phyloP scores from a whole-genome alignment of 352 stramenopile species.

The Globisporangium ultimum region DNA sequence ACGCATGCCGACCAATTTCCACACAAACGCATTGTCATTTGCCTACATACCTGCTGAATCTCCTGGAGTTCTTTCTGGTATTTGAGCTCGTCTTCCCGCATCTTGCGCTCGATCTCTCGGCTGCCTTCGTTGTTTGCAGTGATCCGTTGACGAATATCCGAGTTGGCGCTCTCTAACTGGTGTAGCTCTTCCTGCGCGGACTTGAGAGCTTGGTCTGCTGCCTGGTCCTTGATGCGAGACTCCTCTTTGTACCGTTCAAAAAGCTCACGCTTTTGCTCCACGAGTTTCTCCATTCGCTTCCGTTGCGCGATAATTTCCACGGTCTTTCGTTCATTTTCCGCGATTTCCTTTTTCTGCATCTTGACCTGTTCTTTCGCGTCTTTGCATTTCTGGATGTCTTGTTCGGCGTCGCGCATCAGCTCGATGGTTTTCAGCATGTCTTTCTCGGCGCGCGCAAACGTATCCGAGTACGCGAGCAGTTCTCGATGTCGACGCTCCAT shows the following conservation, averaged over 20 bases:
- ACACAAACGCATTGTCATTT: slow-evolving; percentile 1
- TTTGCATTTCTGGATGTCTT: slow-evolving; percentile 65
- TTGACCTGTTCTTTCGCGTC: slow-evolving; percentile 75
- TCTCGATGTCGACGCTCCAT: slow-evolving; percentile 62
- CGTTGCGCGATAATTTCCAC: slow-evolving; percentile 58
- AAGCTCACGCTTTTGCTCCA: slow-evolving; percentile 68
- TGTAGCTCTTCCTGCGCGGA: slow-evolving; percentile 48
- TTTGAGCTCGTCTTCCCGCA: slow-evolving; percentile 57
- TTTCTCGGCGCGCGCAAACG: slow-evolving; percentile 65
- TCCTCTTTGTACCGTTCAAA: slow-evolving; percentile 69
- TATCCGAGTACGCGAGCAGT: slow-evolving; percentile 57
- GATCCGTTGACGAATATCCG: slow-evolving; percentile 53
- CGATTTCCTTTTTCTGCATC: slow-evolving; percentile 41
- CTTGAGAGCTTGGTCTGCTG: slow-evolving; percentile 49
- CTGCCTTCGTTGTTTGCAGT: slow-evolving; percentile 37
- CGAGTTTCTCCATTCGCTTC: slow-evolving; percentile 66
- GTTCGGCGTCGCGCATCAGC: slow-evolving; percentile 60
- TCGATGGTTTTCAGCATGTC: slow-evolving; percentile 61
- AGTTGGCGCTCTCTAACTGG: slow-evolving; percentile 48
- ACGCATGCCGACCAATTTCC: not conserved
- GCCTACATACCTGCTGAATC: slow-evolving; percentile 40
- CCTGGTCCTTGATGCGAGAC: slow-evolving; percentile 54
- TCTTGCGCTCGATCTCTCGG: slow-evolving; percentile 63
- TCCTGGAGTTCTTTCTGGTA: slow-evolving; percentile 66
- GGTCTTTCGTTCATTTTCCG: slow-evolving; percentile 40